phyloP scores from a whole-genome alignment of 139 green algal genomes.

The Chloropicon primus region DNA sequence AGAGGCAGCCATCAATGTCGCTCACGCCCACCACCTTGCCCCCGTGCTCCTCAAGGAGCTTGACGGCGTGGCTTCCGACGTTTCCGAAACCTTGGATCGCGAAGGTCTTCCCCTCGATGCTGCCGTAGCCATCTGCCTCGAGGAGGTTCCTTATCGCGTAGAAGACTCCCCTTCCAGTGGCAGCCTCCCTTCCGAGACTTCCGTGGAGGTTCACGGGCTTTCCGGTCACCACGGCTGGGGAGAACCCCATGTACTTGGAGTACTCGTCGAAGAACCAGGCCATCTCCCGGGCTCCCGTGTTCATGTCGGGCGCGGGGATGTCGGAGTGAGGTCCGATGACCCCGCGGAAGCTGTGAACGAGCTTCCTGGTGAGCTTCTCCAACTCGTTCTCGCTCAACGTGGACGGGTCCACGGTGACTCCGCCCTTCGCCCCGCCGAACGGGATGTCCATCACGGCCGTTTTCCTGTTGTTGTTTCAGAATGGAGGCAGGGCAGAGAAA shows the following conservation, averaged over 20 bases:
- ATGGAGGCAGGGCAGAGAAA: too few relatives aligned
- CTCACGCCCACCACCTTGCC: constrained; percentile 63
- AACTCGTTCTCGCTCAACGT: constrained; percentile 55
- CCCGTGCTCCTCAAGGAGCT: constrained; percentile 57
- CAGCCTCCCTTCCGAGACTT: constrained; percentile 60
- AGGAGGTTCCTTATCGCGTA: constrained; percentile 59
- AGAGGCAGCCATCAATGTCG: constrained; percentile 50
- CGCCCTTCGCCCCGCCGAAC: constrained; percentile 85
- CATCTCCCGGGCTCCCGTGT: constrained; percentile 61
- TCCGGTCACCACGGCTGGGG: constrained; percentile 67
- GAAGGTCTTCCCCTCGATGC: constrained; percentile 45
- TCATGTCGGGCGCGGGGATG: constrained; percentile 82
- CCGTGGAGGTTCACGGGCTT: constrained; percentile 79
- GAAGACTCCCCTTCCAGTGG: constrained; percentile 67
- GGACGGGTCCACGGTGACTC: constrained; percentile 47
- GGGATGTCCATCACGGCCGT: constrained; percentile 88
- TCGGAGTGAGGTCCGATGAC: constrained; percentile 69
- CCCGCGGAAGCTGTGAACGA: constrained; percentile 55
- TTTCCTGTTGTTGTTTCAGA: too few relatives aligned
- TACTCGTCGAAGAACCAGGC: constrained; percentile 81
- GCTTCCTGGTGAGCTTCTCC: constrained; percentile 79
- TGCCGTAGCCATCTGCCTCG: constrained; percentile 17
- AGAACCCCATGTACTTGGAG: constrained; percentile 69
- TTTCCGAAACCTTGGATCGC: constrained; percentile 90
- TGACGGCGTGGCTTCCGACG: constrained; percentile 47